Evolutionary conservation across 2,329 filamentous ascomycete genomes (phyloP).

Genomic region (Trichoderma aggressivum): DNA sequence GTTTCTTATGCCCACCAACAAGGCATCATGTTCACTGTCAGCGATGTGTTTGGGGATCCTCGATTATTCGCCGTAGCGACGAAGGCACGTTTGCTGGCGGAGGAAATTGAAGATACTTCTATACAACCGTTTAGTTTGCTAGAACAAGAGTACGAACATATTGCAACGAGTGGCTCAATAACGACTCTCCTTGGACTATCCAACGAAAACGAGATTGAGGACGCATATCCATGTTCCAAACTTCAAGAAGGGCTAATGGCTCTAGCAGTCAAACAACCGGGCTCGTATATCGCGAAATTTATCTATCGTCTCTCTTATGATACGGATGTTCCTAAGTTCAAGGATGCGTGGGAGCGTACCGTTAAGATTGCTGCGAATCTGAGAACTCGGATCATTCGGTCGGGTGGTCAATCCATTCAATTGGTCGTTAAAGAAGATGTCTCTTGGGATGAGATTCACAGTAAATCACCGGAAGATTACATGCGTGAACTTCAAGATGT

Average conservation of each 20-base stretch:
- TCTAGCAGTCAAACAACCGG: slow-evolving; percentile 29
- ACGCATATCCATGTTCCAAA: slow-evolving; percentile 1
- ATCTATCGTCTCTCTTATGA: slow-evolving; percentile 23
- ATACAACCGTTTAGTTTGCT: not conserved
- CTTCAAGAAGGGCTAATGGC: slow-evolving; percentile 40
- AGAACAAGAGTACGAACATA: not conserved
- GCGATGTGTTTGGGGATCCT: slow-evolving; percentile 7
- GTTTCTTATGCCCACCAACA: not conserved
- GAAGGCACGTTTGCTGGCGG: not conserved
- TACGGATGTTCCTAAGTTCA: slow-evolving; percentile 21
- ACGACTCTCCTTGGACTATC: not conserved
- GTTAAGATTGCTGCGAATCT: slow-evolving; percentile 1
- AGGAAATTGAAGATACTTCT: not conserved
- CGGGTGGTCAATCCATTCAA: not conserved
- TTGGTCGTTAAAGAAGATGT: slow-evolving; percentile 2
- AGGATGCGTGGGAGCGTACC: slow-evolving; percentile 17
- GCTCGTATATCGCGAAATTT: slow-evolving; percentile 35
- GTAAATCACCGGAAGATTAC: not conserved
- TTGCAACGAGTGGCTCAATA: not conserved
- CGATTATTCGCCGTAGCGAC: not conserved
- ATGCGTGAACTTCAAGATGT: not conserved
- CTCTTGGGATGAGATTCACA: not conserved
- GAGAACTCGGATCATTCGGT: slow-evolving; percentile 16
- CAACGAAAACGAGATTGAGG: not conserved
- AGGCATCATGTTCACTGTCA: not conserved